Evolutionary conservation across 371 early-diverging fungal species (phyloP).

Genomic region (Dichotomocladium elegans): DNA sequence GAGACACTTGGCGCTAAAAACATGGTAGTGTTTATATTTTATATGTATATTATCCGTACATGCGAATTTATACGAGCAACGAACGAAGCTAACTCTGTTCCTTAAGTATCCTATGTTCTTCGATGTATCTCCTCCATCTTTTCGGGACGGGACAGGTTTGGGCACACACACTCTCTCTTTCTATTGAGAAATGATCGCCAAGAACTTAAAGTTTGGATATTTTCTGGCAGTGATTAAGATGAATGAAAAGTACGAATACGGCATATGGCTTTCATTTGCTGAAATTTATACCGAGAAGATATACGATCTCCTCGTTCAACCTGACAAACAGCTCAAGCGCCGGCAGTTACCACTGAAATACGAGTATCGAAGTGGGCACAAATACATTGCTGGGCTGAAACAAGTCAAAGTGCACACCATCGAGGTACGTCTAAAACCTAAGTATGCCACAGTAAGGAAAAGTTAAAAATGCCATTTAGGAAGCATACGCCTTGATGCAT

Average conservation of each 20-base stretch:
- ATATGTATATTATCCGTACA: no score
- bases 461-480: slow-evolving; percentile 17
- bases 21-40: no score
- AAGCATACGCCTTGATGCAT: slow-evolving; percentile 56
- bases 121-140: no score
- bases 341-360: slow-evolving; percentile 56
- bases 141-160: no score
- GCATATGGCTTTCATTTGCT: slow-evolving; percentile 72
- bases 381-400: slow-evolving; percentile 51
- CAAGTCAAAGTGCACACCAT: slow-evolving; percentile 58
- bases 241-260: slow-evolving; percentile 57
- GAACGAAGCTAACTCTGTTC: no score
- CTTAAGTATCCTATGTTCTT: no score
- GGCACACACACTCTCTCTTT: no score
- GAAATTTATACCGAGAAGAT: slow-evolving; percentile 87
- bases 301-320: slow-evolving; percentile 71
- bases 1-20: no score
- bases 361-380: slow-evolving; percentile 50
- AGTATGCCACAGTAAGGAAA: no score
- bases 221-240: slow-evolving; percentile 24
- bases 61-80: no score
- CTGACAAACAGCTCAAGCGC: slow-evolving; percentile 27
- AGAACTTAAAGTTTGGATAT: no score
- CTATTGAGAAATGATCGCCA: no score
- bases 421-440: slow-evolving; percentile 18